Evolutionary conservation across 495 filamentous ascomycete genomes (phyloP).

Genomic region (Hypomontagnella submonticulosa): DNA sequence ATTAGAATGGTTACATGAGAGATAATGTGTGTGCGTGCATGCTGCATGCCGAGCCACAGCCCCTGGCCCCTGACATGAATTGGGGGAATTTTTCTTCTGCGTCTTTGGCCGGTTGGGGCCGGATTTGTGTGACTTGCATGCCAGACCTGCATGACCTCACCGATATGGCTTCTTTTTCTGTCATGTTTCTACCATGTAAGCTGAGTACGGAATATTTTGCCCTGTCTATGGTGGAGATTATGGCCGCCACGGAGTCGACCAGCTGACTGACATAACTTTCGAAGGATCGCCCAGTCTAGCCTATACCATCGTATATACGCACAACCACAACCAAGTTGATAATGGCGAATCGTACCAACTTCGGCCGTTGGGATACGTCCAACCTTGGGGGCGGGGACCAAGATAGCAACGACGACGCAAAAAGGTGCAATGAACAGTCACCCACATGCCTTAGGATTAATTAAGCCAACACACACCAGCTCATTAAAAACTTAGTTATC

Average conservation of each 20-base stretch:
- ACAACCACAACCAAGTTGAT: neutral
- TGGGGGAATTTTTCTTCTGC: slow-evolving; percentile 13
- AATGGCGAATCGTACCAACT: neutral
- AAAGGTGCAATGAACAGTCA: too few relatives aligned
- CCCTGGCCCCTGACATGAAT: slow-evolving; percentile 15
- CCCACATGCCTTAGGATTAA: too few relatives aligned
- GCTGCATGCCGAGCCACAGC: slow-evolving; percentile 20
- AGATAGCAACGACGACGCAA: neutral
- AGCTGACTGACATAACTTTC: too few relatives aligned
- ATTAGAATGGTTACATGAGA: too few relatives aligned
- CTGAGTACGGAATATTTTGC: too few relatives aligned
- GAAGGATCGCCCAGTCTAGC: too few relatives aligned
- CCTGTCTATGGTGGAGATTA: too few relatives aligned
- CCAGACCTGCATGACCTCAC: slow-evolving; percentile 23
- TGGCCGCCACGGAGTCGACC: too few relatives aligned
- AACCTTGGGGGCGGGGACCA: neutral
- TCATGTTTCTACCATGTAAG: neutral
- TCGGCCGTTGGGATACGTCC: neutral
- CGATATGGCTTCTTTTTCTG: slow-evolving; percentile 5
- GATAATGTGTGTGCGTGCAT: neutral
- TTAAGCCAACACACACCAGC: too few relatives aligned
- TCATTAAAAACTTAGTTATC: too few relatives aligned
- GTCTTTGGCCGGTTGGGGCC: slow-evolving; percentile 9
- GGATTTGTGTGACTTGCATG: slow-evolving; percentile 28
- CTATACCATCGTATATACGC: neutral